Evolutionary conservation across 805 yeast genomes (phyloP).

Genomic region (Myxozyma kluyveri): DNA sequence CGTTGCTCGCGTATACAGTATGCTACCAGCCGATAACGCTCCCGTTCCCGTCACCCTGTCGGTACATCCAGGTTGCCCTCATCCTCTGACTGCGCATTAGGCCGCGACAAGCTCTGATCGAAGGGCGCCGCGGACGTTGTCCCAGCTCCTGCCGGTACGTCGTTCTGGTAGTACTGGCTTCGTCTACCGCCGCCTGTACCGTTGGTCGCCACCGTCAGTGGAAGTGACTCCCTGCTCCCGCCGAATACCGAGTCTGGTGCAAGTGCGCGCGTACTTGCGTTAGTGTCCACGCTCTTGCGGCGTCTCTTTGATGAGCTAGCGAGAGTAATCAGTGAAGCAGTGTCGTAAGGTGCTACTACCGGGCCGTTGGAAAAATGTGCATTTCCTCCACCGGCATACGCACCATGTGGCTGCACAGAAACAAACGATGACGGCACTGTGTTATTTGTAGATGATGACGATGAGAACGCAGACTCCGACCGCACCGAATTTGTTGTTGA

Average conservation of each 20-base stretch:
- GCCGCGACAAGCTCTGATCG: no score
- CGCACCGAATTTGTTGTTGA: constrained; percentile 16
- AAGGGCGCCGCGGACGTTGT: no score
- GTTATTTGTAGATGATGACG: constrained; percentile 24
- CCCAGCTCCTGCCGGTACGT: no score
- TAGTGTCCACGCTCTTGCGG: constrained; percentile 27
- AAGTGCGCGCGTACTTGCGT: constrained; percentile 29
- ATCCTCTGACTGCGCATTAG: constrained; percentile 1
- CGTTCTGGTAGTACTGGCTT: constrained; percentile 7
- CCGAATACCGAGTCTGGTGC: constrained; percentile 29
- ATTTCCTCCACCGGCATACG: neutral
- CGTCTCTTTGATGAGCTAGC: constrained; percentile 30
- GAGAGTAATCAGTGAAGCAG: constrained; percentile 26
- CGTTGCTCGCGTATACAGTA: no score
- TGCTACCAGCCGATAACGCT: no score
- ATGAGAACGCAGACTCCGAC: constrained; percentile 16
- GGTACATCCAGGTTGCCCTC: constrained; percentile 3
- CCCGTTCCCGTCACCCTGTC: no score
- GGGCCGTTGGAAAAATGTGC: neutral
- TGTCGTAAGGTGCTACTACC: constrained; percentile 16
- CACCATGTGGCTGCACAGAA: constrained; percentile 18
- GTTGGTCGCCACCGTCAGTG: constrained; percentile 22
- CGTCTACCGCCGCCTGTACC: constrained; percentile 4
- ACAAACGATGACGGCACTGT: constrained; percentile 23
- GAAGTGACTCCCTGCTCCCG: constrained; percentile 28